phyloP scores from a whole-genome alignment of 805 yeast genomes.

The Yarrowia phangngaensis region DNA sequence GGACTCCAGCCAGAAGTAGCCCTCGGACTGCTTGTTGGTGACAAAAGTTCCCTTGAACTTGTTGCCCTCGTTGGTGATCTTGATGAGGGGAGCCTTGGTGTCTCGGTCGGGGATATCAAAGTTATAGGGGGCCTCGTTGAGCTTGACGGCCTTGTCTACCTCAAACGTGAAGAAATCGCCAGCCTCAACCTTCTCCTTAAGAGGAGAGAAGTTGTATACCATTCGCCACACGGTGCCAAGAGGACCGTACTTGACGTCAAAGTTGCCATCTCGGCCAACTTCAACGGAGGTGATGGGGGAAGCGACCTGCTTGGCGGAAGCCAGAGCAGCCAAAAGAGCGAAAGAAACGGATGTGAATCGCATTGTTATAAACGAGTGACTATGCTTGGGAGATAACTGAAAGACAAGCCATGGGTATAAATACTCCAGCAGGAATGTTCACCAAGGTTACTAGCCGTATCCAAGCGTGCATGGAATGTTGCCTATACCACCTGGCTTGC shows the following conservation, averaged over 20 bases:
- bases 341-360: too few species aligned
- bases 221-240: conserved; percentile 5
- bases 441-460: too few species aligned
- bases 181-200: background rate
- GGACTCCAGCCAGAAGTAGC: too few species aligned
- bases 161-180: conserved; percentile 18
- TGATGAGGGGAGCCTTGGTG: background rate
- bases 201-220: conserved; percentile 4
- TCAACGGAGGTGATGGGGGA: conserved; percentile 1
- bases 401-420: too few species aligned
- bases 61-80: conserved; percentile 1
- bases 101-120: conserved; percentile 10
- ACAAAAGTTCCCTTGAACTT: conserved; percentile 3
- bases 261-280: background rate
- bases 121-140: background rate
- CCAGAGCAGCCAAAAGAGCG: conserved; percentile 15
- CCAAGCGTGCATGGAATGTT: too few species aligned
- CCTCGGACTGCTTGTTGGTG: too few species aligned
- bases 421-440: too few species aligned
- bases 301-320: conserved; percentile 13
- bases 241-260: background rate
- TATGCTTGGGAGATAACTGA: too few species aligned
- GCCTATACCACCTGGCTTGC: too few species aligned
- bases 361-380: too few species aligned
- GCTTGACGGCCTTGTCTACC: background rate